phyloP scores from a whole-genome alignment of 2,329 filamentous ascomycete genomes.

The Penicillium nordicum region DNA sequence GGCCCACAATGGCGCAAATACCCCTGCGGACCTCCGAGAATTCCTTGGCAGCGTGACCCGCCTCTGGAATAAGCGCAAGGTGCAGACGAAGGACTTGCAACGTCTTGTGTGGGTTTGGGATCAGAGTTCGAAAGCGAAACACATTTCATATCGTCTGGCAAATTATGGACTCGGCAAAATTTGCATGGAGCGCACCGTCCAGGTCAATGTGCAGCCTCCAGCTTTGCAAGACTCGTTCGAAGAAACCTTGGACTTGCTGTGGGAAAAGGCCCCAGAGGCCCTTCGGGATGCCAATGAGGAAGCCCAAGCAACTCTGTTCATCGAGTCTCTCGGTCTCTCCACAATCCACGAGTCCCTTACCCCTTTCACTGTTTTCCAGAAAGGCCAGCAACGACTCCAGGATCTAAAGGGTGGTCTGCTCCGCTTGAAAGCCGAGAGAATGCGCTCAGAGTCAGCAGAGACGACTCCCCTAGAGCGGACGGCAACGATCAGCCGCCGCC shows the following conservation, averaged over 20 bases:
- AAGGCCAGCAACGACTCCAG: conserved; percentile 42
- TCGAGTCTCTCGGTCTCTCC: conserved; percentile 32
- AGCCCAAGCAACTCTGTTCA: conserved; percentile 33
- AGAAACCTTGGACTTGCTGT: conserved; percentile 35
- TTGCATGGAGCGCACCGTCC: conserved; percentile 34
- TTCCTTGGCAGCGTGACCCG: conserved; percentile 63
- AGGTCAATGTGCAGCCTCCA: conserved; percentile 36
- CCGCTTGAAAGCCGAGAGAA: conserved; percentile 34
- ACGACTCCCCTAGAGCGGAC: conserved; percentile 25
- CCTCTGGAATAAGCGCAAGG: conserved; percentile 68
- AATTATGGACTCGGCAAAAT: conserved; percentile 42
- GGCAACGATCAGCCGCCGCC: conserved; percentile 39
- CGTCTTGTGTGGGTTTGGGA: conserved; percentile 63
- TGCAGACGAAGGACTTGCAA: conserved; percentile 63
- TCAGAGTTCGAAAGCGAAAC: conserved; percentile 22
- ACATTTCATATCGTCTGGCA: conserved; percentile 36
- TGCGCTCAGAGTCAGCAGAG: conserved; percentile 22
- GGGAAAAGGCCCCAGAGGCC: conserved; percentile 37
- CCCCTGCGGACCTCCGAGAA: conserved; percentile 61
- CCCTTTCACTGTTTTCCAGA: conserved; percentile 34
- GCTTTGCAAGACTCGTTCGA: conserved; percentile 52
- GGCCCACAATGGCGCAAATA: conserved; percentile 62
- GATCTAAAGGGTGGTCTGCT: conserved; percentile 41
- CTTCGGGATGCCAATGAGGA: conserved; percentile 33
- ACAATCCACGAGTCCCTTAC: conserved; percentile 39